Percentiles rank a stretch among this genome's conserved stretches.
phyloP scores from a whole-genome alignment of 345 rosid genomes.

The Orychophragmus violaceus region DNA sequence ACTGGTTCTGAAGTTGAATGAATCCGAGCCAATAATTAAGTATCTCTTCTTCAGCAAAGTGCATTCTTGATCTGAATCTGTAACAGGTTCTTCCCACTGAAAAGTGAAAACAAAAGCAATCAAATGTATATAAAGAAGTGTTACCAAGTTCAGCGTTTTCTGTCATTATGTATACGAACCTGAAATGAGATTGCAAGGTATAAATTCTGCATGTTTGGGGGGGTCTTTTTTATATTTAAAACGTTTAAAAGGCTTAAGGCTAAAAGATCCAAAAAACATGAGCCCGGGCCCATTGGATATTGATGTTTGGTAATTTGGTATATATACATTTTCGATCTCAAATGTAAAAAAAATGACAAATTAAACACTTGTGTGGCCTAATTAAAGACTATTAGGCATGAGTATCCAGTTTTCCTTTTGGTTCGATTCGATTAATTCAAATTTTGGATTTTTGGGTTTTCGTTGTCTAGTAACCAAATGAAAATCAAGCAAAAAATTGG shows the following conservation, averaged over 20 bases:
- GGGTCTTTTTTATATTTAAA: not conserved
- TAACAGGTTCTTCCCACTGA: not conserved
- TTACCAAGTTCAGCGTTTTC: not conserved
- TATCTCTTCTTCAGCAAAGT: not conserved
- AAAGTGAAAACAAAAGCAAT: not conserved
- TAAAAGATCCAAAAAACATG: not conserved
- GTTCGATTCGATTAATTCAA: too few species aligned
- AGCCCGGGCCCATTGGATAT: not conserved
- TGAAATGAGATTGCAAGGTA: not conserved
- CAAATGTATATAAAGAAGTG: too few species aligned
- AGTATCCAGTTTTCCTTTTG: too few species aligned
- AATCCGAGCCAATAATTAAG: not conserved
- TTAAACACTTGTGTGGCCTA: not conserved
- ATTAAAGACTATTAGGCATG: not conserved
- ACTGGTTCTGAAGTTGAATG: slow-evolving; percentile 49
- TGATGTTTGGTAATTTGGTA: not conserved
- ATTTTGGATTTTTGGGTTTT: too few species aligned
- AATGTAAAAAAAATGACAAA: not conserved
- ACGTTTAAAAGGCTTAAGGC: not conserved
- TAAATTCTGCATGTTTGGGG: not conserved
- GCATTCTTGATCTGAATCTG: not conserved
- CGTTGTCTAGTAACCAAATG: too few species aligned
- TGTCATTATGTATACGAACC: not conserved
- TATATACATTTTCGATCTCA: not conserved
- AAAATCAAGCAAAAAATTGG: too few species aligned